Conservation (phyloP, 2,329 filamentous ascomycete species). For the Aspergillus sojae region DNA sequence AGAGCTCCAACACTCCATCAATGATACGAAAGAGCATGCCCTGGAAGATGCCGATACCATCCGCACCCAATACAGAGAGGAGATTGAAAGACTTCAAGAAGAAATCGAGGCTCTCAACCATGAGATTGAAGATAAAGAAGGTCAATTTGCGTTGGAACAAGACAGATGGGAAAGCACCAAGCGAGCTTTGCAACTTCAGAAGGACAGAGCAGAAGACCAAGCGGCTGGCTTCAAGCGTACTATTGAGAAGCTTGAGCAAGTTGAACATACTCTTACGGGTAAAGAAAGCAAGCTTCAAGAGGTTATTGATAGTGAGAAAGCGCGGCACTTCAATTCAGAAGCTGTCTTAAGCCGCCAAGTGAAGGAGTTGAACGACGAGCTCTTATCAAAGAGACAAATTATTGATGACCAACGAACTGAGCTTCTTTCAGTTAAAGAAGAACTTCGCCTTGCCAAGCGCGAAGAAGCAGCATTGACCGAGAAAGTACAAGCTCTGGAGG, state of each 20-base stretch:
- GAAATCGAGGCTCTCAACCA: constrained; percentile 65
- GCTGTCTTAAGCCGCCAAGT: constrained; percentile 72
- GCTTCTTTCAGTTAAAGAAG: constrained; percentile 66
- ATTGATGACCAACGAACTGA: constrained; percentile 69
- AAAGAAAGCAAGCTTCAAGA: constrained; percentile 70
- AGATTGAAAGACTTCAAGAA: constrained; percentile 57
- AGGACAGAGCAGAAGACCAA: constrained; percentile 68
- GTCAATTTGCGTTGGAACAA: constrained; percentile 69
- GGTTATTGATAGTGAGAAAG: constrained; percentile 69
- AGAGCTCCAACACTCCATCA: constrained; percentile 53
- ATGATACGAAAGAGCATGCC: constrained; percentile 60
- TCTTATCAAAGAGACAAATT: constrained; percentile 67
- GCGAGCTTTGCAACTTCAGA: constrained; percentile 66
- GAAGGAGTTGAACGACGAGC: constrained; percentile 70
- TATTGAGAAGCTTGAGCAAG: constrained; percentile 69
- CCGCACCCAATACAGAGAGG: constrained; percentile 55
- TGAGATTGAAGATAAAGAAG: constrained; percentile 69
- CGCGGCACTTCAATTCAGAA: constrained; percentile 73
- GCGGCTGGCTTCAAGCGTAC: constrained; percentile 69
- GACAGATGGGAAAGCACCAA: constrained; percentile 73
- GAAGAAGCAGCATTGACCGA: constrained; percentile 65
- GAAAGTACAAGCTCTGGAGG: constrained; percentile 69
- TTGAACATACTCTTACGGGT: constrained; percentile 67
- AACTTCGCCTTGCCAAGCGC: constrained; percentile 68
- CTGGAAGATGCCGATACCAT: constrained; percentile 65